These are phyloP conservation scores for Malus hybrid DNA, from an alignment of 331 rosid species.

Conservation along the genomic window DNA sequence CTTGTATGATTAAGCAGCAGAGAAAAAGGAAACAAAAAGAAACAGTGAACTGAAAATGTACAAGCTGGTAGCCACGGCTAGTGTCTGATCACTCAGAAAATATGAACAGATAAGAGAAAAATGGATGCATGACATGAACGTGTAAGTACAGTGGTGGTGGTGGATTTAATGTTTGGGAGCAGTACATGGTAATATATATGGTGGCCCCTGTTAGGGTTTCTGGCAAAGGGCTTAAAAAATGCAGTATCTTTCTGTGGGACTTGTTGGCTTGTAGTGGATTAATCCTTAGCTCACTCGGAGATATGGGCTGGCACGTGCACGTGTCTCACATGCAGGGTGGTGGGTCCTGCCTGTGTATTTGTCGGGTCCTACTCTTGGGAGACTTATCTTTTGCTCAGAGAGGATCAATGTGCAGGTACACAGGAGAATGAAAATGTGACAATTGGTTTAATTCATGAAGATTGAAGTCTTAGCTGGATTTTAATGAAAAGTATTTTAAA, in stretches of 20 bases:
- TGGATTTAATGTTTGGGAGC: conserved; percentile 61
- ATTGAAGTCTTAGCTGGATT: not conserved
- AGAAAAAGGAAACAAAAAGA: conserved; percentile 7
- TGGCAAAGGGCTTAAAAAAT: conserved; percentile 44
- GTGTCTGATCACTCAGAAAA: not conserved
- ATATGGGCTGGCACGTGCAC: conserved; percentile 26
- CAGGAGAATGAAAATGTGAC: not conserved
- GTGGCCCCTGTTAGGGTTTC: conserved; percentile 59
- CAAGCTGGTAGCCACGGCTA: too few species aligned
- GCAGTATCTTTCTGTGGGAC: conserved; percentile 31
- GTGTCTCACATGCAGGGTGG: conserved; percentile 51
- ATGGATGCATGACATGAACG: conserved; percentile 13
- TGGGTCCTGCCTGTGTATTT: conserved; percentile 16
- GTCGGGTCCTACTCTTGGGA: not conserved
- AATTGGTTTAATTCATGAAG: not conserved
- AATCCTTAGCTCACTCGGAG: conserved; percentile 10
- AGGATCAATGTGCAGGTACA: not conserved
- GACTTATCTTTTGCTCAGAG: not conserved
- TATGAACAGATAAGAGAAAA: not conserved
- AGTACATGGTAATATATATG: not conserved
- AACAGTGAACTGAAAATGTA: not conserved
- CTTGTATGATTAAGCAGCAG: not conserved
- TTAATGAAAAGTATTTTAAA: not conserved
- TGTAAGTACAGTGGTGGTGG: conserved; percentile 22
- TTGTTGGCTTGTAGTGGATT: conserved; percentile 49